These are phyloP conservation scores for Monosporascus sp. DNA, from an alignment of 2,329 filamentous ascomycete genomes.

Conservation along the genomic window DNA sequence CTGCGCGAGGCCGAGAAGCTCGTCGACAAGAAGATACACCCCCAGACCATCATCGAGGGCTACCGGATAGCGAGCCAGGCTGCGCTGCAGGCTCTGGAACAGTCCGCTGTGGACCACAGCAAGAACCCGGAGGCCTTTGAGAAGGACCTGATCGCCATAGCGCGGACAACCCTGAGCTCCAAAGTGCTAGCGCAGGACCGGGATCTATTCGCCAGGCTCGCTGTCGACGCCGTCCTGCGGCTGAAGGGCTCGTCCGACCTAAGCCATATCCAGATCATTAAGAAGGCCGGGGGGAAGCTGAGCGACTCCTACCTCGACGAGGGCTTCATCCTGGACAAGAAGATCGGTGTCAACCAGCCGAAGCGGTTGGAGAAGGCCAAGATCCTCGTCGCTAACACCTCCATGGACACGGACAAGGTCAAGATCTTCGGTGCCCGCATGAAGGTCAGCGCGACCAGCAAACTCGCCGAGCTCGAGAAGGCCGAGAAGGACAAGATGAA, in stretches of 20 bases:
- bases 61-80: conserved; percentile 95
- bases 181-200: conserved; percentile 95
- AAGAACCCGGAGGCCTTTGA: conserved; percentile 77
- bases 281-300: conserved; percentile 96
- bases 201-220: conserved; percentile 83
- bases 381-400: conserved; percentile 94
- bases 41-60: conserved; percentile 98
- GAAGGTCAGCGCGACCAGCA: conserved; percentile 93
- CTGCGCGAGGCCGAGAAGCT: conserved; percentile 95
- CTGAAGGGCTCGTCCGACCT: conserved; percentile 88
- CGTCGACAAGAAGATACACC: conserved; percentile 97
- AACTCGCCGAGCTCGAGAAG: conserved; percentile 97
- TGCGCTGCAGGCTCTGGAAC: conserved; percentile 77
- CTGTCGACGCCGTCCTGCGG: conserved; percentile 84
- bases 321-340: conserved; percentile 98
- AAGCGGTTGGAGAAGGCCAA: conserved; percentile 97
- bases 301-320: conserved; percentile 97
- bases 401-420: conserved; percentile 99
- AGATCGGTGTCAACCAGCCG: conserved; percentile 97
- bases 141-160: conserved; percentile 84
- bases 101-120: conserved; percentile 85
- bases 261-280: conserved; percentile 98
- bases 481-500: conserved; percentile 99
- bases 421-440: conserved; percentile 98
- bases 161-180: conserved; percentile 90